Evolutionary conservation across 2,329 filamentous ascomycete species (phyloP).

Genomic region (Aspergillus oerlinghausenensis): DNA sequence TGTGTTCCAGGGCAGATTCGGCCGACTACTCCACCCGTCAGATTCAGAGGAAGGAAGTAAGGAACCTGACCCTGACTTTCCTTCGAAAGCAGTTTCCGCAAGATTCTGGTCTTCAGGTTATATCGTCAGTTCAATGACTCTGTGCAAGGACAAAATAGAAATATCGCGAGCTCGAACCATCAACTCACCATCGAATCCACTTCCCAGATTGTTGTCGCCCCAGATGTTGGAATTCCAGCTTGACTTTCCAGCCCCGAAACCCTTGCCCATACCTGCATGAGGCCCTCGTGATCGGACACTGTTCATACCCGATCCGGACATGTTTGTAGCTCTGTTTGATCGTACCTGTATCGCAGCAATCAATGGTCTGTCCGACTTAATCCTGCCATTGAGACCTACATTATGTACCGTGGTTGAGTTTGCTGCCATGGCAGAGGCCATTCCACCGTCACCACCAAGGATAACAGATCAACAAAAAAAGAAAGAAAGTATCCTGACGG

Average conservation of each 20-base stretch:
- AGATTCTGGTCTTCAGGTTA: constrained; percentile 23
- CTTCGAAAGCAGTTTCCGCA: constrained; percentile 39
- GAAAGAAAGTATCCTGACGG: constrained; percentile 26
- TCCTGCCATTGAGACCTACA: constrained; percentile 24
- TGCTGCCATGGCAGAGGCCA: constrained; percentile 35
- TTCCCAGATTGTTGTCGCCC: constrained; percentile 45
- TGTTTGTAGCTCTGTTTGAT: constrained; percentile 36
- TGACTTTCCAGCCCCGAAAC: constrained; percentile 42
- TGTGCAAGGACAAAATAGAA: not conserved
- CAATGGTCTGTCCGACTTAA: constrained; percentile 4
- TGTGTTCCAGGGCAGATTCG: constrained; percentile 56
- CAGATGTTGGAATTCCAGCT: constrained; percentile 50
- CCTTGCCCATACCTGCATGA: constrained; percentile 38
- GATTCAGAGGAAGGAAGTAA: constrained; percentile 65
- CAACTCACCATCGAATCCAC: constrained; percentile 41
- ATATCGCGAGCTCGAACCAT: constrained; percentile 13
- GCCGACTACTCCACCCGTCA: constrained; percentile 55
- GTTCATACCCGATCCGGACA: constrained; percentile 33
- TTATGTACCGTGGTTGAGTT: constrained; percentile 34
- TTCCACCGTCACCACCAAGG: constrained; percentile 19
- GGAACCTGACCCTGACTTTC: constrained; percentile 64
- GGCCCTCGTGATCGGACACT: constrained; percentile 32
- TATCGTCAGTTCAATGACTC: constrained; percentile 2
- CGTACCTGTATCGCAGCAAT: constrained; percentile 22
- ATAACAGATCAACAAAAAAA: constrained; percentile 8